Evolutionary conservation across 2,329 filamentous ascomycete genomes (phyloP).

Genomic region (Alternaria gaisen): DNA sequence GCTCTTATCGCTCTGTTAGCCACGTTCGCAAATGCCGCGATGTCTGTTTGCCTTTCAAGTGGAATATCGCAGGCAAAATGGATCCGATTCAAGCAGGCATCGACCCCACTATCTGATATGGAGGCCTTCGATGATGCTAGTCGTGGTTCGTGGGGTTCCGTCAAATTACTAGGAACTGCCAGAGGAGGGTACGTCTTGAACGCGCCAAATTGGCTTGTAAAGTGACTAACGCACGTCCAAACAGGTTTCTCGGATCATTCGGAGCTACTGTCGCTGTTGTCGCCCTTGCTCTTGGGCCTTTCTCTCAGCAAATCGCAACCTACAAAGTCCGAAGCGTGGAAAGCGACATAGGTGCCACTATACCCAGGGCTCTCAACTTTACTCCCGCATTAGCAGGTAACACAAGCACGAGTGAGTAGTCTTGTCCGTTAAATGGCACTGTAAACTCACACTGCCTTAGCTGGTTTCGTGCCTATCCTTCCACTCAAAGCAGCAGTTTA

Average conservation of each 20-base stretch:
- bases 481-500: slow-evolving; percentile 24
- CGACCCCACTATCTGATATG: slow-evolving; percentile 19
- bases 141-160: slow-evolving; percentile 22
- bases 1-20: slow-evolving; percentile 25
- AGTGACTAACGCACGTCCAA: slow-evolving; percentile 5
- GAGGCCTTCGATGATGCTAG: slow-evolving; percentile 24
- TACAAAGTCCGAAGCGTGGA: slow-evolving; percentile 23
- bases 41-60: slow-evolving; percentile 23
- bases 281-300: slow-evolving; percentile 21
- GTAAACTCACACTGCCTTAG: slow-evolving; percentile 4
- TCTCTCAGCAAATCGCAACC: slow-evolving; percentile 23
- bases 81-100: slow-evolving; percentile 19
- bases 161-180: slow-evolving; percentile 16
- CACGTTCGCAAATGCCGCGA: slow-evolving; percentile 23
- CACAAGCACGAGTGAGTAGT: slow-evolving; percentile 23
- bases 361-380: slow-evolving; percentile 23
- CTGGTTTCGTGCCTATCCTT: slow-evolving; percentile 23
- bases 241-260: slow-evolving; percentile 20
- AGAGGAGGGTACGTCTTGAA: slow-evolving; percentile 18
- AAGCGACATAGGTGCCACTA: slow-evolving; percentile 17
- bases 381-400: slow-evolving; percentile 17
- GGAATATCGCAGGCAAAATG: slow-evolving; percentile 25
- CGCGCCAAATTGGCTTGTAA: too few relatives aligned
- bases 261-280: slow-evolving; percentile 21
- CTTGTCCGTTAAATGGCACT: neutral